Evolutionary conservation across 192 early-diverging fungal genomes (phyloP), one percentile per base, ranked within the genome.

Genomic region (Coemansia sp.): DNA sequence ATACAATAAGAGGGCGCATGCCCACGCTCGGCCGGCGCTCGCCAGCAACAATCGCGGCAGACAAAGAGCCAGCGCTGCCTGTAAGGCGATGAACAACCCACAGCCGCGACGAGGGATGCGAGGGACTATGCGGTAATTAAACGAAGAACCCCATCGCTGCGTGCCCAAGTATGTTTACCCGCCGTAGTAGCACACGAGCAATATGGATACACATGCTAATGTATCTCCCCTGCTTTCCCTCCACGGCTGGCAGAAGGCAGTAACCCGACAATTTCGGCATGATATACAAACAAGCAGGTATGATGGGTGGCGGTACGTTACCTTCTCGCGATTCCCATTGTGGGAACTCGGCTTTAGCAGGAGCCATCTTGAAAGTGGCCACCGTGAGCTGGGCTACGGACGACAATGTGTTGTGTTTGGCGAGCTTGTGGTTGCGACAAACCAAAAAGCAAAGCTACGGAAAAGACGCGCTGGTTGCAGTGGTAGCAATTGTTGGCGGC

Each of bases 251-350:
- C 11, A n/a, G n/a, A 56, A 15, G 15, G 54, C 54, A 56, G 54
- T 56, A 56, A 17, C n/a, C 28, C 31, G 34, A 22, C 60, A 61
- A 51, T 61, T 51, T 56, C 17, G 46, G 14, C 26, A 10, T 37
- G 54, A 6, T 31, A 56, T 21, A 25, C 15, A 54, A 12, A 12
- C 23, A 46, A 14, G 23, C 20, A 38, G 44, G 26, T 5, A 42
- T 40, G 47, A 19, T 48, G 44, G 57, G 10, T 12, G 20, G 42
- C 37, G 51, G 20, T 22, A 37, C 34, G 15, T 54, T 63, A 63
- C 62, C 62, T 63, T 63, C 52, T 54, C 62, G 62, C 40, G 51
- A 38, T 22, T 63, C 62, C 51, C 50, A 42, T 38, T 63, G 62
- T 21, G 62, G 25, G n/a, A 52, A 7, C 34, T 54, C 62, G 62